Evolutionary conservation across 2,329 filamentous ascomycete genomes (phyloP).

Genomic region (Arthrobotrys iridis): DNA sequence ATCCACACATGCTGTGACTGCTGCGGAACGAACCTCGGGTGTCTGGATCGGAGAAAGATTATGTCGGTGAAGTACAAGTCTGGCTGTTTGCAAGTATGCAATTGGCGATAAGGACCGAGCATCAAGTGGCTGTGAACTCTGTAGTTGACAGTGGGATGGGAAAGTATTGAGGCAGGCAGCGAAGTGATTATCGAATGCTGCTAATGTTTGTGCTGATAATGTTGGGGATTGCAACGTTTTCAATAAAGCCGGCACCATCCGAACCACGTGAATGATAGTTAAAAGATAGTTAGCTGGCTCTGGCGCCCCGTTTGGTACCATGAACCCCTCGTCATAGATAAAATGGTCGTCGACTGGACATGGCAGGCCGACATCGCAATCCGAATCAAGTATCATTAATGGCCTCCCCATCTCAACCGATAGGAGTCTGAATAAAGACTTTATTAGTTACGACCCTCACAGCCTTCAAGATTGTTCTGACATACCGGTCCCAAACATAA

Average conservation of each 20-base stretch:
- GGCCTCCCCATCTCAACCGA: slow-evolving; percentile 83
- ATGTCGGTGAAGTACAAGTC: slow-evolving; percentile 86
- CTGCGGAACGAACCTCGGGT: slow-evolving; percentile 72
- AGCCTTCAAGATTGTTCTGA: slow-evolving; percentile 19
- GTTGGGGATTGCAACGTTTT: slow-evolving; percentile 75
- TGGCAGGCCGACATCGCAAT: slow-evolving; percentile 85
- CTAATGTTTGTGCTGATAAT: slow-evolving; percentile 74
- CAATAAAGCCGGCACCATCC: slow-evolving; percentile 77
- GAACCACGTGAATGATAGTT: slow-evolving; percentile 81
- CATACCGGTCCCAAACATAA: slow-evolving; percentile 84
- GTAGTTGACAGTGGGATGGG: slow-evolving; percentile 76
- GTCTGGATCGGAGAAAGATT: slow-evolving; percentile 81
- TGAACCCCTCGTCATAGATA: slow-evolving; percentile 68
- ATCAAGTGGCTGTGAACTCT: slow-evolving; percentile 74
- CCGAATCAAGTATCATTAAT: slow-evolving; percentile 82
- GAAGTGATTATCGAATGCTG: slow-evolving; percentile 85
- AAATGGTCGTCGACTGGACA: slow-evolving; percentile 82
- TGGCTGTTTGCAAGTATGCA: slow-evolving; percentile 80
- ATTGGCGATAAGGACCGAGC: slow-evolving; percentile 78
- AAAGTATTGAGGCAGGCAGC: slow-evolving; percentile 77
- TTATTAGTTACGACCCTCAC: slow-evolving; percentile 24
- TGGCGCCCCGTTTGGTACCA: slow-evolving; percentile 60
- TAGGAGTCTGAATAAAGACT: slow-evolving; percentile 67
- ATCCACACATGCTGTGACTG: slow-evolving; percentile 79
- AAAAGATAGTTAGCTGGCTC: slow-evolving; percentile 73